Evolutionary conservation across 306 rosid genomes (phyloP).

Genomic region (cucumber (Cucumis sativus)): Cucumber_9930_V3 NC_026660.2:20757001-20757500

Average conservation of each 20-base stretch:
- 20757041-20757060: not conserved
- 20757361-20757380: too few species aligned
- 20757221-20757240: not conserved
- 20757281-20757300: not conserved
- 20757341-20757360: not conserved
- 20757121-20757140: not conserved
- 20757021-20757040: too few species aligned
- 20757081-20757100: not conserved
- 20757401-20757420: not conserved
- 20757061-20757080: not conserved
- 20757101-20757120: not conserved
- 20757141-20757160: not conserved
- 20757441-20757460: not conserved
- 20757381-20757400: too few species aligned
- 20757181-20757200: not conserved
- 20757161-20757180: not conserved
- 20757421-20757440: not conserved
- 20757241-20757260: not conserved
- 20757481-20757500: not conserved
- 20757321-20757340: not conserved
- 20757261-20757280: not conserved
- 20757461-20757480: not conserved
- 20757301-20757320: not conserved
- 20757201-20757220: not conserved
- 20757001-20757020: too few species aligned